Percentiles rank a stretch among this genome's conserved stretches.
Conservation (phyloP, 2,329 filamentous ascomycete genomes). For the Cylindrodendrum hubeiense region DNA sequence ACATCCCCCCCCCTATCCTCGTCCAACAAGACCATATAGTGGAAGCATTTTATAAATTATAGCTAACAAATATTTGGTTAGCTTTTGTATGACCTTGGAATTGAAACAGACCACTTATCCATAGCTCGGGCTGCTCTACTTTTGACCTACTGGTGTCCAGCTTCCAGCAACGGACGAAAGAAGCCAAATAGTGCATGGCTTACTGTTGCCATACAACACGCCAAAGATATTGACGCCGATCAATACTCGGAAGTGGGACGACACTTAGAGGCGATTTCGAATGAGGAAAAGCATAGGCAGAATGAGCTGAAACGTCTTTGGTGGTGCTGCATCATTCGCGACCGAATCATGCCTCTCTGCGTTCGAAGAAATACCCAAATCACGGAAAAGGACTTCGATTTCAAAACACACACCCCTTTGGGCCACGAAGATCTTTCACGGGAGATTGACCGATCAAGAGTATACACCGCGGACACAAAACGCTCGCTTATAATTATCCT, state of each 20-base stretch:
- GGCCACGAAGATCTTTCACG: not conserved
- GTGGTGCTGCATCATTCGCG: conserved; percentile 10
- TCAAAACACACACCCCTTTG: not conserved
- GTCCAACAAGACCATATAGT: not conserved
- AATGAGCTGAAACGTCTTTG: not conserved
- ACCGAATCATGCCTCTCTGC: conserved; percentile 13
- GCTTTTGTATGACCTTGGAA: not conserved
- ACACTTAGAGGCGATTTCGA: too few species aligned
- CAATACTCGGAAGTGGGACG: not conserved
- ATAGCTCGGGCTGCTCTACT: not conserved
- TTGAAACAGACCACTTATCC: not conserved
- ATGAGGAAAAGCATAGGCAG: not conserved
- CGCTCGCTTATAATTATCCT: conserved; percentile 33
- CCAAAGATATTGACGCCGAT: not conserved
- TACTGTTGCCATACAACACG: not conserved
- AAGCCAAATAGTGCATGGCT: not conserved
- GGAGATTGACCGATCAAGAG: not conserved
- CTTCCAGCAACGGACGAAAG: not conserved
- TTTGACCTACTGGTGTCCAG: conserved; percentile 6
- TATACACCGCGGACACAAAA: conserved; percentile 32
- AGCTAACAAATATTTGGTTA: not conserved
- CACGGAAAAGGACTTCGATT: not conserved
- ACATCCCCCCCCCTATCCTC: not conserved
- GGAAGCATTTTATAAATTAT: not conserved
- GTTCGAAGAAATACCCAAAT: conserved; percentile 2